phyloP scores from a whole-genome alignment of 495 filamentous ascomycete species.

The Aspergillus egyptiacus region DNA sequence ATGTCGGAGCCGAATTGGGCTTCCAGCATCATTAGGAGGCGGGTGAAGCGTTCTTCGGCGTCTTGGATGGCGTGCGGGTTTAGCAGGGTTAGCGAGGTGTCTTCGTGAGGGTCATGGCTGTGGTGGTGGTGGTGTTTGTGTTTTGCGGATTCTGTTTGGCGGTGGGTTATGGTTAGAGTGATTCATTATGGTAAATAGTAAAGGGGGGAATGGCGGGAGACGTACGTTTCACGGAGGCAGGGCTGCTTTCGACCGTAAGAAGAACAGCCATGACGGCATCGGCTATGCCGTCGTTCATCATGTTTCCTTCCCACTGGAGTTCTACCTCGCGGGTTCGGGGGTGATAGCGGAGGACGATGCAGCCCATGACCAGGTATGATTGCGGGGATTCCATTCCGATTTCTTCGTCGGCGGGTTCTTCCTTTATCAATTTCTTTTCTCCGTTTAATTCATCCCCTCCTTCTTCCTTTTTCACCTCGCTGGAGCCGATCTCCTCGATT shows the following conservation, averaged over 20 bases:
- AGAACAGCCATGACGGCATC: constrained; percentile 92
- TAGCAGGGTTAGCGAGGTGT: constrained; percentile 31
- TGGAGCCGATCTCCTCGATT: constrained; percentile 58
- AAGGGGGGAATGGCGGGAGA: not conserved
- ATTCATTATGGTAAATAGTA: constrained; percentile 1
- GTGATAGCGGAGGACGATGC: constrained; percentile 65
- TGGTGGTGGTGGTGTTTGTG: constrained; percentile 54
- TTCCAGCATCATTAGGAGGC: constrained; percentile 93
- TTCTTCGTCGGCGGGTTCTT: constrained; percentile 48
- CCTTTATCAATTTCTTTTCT: constrained; percentile 33
- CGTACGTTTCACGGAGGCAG: constrained; percentile 90
- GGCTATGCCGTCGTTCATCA: constrained; percentile 94
- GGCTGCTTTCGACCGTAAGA: constrained; percentile 81
- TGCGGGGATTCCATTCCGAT: constrained; percentile 39
- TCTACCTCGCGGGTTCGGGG: constrained; percentile 69
- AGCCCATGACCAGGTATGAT: constrained; percentile 83
- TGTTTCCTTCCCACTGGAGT: constrained; percentile 95
- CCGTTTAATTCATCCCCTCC: constrained; percentile 14
- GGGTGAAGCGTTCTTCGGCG: constrained; percentile 68
- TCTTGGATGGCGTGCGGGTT: constrained; percentile 68
- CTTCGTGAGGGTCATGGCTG: constrained; percentile 29
- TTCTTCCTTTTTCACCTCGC: constrained; percentile 36
- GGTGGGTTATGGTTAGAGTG: not conserved
- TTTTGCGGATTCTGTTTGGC: constrained; percentile 54
- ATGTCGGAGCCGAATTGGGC: constrained; percentile 85